Evolutionary conservation across 2,329 filamentous ascomycete genomes (phyloP).

Genomic region (Chaetomium olivaceum): DNA sequence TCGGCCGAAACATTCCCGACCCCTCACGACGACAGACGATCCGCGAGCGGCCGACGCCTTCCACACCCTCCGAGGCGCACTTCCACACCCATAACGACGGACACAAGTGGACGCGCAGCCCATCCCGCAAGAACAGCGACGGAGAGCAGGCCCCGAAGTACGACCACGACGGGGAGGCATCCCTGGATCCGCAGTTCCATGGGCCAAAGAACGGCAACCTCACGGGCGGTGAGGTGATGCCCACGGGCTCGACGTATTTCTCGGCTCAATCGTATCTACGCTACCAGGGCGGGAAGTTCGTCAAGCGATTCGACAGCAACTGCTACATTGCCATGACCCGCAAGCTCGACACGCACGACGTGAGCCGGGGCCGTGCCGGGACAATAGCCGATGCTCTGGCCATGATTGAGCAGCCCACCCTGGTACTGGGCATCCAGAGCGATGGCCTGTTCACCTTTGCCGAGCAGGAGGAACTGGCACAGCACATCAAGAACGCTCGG

Average conservation of each 20-base stretch:
- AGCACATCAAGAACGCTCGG: conserved; percentile 72
- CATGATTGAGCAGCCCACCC: conserved; percentile 81
- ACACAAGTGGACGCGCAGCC: conserved; percentile 61
- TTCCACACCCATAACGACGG: conserved; percentile 84
- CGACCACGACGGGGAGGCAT: neutral
- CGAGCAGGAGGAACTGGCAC: conserved; percentile 89
- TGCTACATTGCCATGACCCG: conserved; percentile 99
- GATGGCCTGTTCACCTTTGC: conserved; percentile 97
- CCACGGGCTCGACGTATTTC: conserved; percentile 80
- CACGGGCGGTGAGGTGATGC: conserved; percentile 52
- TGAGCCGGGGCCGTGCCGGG: conserved; percentile 73
- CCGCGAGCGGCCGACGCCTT: conserved; percentile 62
- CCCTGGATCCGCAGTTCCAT: conserved; percentile 67
- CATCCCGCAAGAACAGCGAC: conserved; percentile 52
- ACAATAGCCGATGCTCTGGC: conserved; percentile 73
- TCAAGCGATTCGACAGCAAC: conserved; percentile 95
- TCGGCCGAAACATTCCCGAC: conserved; percentile 90
- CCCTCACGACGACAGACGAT: conserved; percentile 81
- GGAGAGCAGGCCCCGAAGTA: conserved; percentile 19
- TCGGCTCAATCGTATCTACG: conserved; percentile 96
- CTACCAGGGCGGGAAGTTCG: conserved; percentile 95
- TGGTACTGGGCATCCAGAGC: conserved; percentile 92
- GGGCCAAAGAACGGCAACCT: conserved; percentile 58
- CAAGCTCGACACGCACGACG: conserved; percentile 95
- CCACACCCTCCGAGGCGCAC: conserved; percentile 68